phyloP scores from a whole-genome alignment of 441 rosid genomes.

The Viola pubescens region DNA sequence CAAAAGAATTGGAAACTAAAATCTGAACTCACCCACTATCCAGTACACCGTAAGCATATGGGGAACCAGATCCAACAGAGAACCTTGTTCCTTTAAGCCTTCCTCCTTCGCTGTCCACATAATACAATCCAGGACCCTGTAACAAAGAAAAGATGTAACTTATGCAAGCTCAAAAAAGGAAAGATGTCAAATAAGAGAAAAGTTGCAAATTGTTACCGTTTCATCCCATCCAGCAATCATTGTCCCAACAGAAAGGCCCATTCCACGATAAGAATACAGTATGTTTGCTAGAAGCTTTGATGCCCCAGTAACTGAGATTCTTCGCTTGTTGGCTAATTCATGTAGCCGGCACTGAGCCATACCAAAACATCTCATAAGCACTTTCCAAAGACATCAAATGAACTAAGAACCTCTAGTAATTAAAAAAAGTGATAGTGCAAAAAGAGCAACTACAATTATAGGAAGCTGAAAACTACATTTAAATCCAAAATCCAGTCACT shows the following conservation, averaged over 20 bases:
- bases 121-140: constrained; percentile 96
- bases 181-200: not conserved
- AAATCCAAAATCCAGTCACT: too few species aligned
- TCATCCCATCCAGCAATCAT: constrained; percentile 99
- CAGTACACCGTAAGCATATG: constrained; percentile 93
- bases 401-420: constrained; percentile 5
- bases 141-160: constrained; percentile 11
- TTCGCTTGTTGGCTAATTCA: constrained; percentile 93
- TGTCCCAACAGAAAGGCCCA: constrained; percentile 96
- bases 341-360: constrained; percentile 76
- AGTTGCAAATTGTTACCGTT: constrained; percentile 40
- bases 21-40: constrained; percentile 71
- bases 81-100: constrained; percentile 88
- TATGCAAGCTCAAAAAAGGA: not conserved
- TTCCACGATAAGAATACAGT: constrained; percentile 91
- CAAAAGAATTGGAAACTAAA: constrained; percentile 2
- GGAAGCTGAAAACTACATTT: too few species aligned
- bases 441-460: too few species aligned
- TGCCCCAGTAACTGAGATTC: constrained; percentile 97
- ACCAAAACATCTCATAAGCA: constrained; percentile 22
- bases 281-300: constrained; percentile 96
- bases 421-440: too few species aligned
- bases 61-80: constrained; percentile 98
- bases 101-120: constrained; percentile 99
- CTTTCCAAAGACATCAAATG: not conserved